A percentile compares a stretch with the other conserved stretches of the same genome.
Evolutionary conservation across 495 filamentous ascomycete genomes (phyloP).

Genomic region (Cryomyces minteri): DNA sequence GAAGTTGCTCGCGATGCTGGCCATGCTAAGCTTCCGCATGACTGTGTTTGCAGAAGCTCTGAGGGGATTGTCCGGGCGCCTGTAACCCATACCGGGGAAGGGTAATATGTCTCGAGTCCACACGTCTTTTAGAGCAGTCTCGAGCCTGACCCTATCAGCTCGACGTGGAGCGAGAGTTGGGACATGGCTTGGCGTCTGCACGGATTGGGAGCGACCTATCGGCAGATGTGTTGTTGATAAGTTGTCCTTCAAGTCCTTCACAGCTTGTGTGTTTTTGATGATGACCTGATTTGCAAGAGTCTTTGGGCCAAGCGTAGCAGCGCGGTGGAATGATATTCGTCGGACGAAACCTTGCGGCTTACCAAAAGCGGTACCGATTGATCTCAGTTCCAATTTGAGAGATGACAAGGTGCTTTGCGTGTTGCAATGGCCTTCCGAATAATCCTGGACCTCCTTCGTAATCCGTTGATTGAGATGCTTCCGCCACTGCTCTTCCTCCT

Average conservation of each 20-base stretch:
- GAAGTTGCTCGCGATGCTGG: conserved; percentile 46
- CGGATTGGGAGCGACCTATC: conserved; percentile 51
- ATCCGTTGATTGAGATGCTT: conserved; percentile 27
- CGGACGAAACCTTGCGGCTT: conserved; percentile 52
- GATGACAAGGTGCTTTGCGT: conserved; percentile 36
- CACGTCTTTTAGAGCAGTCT: conserved; percentile 53
- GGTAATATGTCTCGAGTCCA: conserved; percentile 75
- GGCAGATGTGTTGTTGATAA: conserved; percentile 21
- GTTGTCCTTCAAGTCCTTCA: conserved; percentile 32
- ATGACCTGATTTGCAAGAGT: conserved; percentile 53
- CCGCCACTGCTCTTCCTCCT: conserved; percentile 67
- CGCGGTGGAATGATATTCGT: conserved; percentile 63
- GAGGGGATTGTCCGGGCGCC: conserved; percentile 44
- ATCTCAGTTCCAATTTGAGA: conserved; percentile 46
- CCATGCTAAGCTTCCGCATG: conserved; percentile 68
- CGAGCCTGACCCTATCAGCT: conserved; percentile 58
- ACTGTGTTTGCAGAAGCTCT: conserved; percentile 55
- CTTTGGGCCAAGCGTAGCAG: conserved; percentile 45
- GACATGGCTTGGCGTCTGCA: conserved; percentile 43
- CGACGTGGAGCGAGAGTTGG: conserved; percentile 45
- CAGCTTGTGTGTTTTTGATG: conserved; percentile 71
- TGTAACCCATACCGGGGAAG: conserved; percentile 64
- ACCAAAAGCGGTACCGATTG: conserved; percentile 56
- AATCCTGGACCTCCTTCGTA: conserved; percentile 19
- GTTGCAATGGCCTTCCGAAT: conserved; percentile 26